phyloP scores from a whole-genome alignment of 2,329 filamentous ascomycete species.

The Paraphoma sp. region DNA sequence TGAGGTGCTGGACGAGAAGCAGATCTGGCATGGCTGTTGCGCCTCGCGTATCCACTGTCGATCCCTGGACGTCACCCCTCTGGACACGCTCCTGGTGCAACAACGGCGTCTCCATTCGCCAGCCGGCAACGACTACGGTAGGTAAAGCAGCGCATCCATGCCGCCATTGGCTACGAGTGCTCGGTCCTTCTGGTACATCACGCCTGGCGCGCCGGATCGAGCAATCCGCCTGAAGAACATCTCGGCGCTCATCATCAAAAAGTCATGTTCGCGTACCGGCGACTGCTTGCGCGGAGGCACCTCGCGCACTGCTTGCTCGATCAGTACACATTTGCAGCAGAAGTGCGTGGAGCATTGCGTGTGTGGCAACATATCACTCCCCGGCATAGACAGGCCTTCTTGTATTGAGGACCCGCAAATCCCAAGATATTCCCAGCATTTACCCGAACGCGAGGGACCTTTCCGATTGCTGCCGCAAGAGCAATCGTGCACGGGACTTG shows the following conservation, averaged over 20 bases:
- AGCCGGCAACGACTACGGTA: conserved; percentile 17
- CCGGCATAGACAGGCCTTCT: neutral
- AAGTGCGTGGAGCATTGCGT: neutral
- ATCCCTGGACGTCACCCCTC: conserved; percentile 21
- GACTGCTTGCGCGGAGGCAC: no score
- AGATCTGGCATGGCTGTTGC: neutral
- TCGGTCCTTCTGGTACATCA: neutral
- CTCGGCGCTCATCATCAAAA: neutral
- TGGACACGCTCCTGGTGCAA: conserved; percentile 17
- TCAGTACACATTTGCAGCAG: neutral
- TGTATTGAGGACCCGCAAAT: neutral
- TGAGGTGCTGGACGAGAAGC: neutral
- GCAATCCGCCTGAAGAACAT: neutral
- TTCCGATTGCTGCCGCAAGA: conserved; percentile 20
- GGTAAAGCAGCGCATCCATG: conserved; percentile 2
- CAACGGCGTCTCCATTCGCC: conserved; percentile 8
- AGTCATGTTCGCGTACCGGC: no score
- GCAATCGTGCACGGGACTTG: conserved; percentile 10
- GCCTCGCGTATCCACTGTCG: conserved; percentile 4
- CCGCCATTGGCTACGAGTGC: conserved; percentile 13
- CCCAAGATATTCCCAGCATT: conserved; percentile 11
- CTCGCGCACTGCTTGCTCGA: neutral
- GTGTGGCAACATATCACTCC: neutral
- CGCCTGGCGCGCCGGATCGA: neutral
- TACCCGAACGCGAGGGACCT: conserved; percentile 14